phyloP scores from a whole-genome alignment of 2,329 filamentous ascomycete genomes.

The Aspergillus oerlinghausenensis region DNA sequence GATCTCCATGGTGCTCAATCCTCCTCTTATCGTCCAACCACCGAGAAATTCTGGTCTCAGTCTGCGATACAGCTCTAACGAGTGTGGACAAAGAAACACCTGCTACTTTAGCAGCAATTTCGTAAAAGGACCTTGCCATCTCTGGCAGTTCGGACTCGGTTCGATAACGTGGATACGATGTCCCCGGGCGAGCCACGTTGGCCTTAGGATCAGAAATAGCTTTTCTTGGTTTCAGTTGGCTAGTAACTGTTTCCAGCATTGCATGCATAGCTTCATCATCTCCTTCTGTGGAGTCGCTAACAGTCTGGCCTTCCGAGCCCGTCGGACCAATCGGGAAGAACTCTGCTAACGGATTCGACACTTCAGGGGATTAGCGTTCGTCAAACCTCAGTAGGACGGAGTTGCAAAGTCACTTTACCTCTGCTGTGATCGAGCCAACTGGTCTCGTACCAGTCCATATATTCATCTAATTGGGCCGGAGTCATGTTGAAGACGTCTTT shows the following conservation, averaged over 20 bases:
- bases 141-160: conserved; percentile 45
- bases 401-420: conserved; percentile 13
- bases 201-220: conserved; percentile 35
- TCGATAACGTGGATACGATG: conserved; percentile 48
- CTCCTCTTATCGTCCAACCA: conserved; percentile 34
- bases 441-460: conserved; percentile 73
- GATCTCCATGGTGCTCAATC: conserved; percentile 23
- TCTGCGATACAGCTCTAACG: conserved; percentile 46
- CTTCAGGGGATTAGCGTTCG: conserved; percentile 8
- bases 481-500: conserved; percentile 60
- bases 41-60: conserved; percentile 44
- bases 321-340: conserved; percentile 38
- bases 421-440: conserved; percentile 48
- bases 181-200: conserved; percentile 45
- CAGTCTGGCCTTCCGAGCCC: conserved; percentile 11
- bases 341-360: conserved; percentile 34
- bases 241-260: conserved; percentile 42
- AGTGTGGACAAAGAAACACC: conserved; percentile 50
- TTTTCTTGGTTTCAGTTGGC: conserved; percentile 35
- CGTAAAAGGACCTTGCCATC: conserved; percentile 46
- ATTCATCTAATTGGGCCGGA: conserved; percentile 62
- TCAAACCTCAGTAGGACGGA: background rate
- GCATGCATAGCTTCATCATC: conserved; percentile 29
- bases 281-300: conserved; percentile 7
- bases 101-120: conserved; percentile 46